Conservation (phyloP, 139 green algal genomes). For the Astrephomene gubernaculifera region DNA sequence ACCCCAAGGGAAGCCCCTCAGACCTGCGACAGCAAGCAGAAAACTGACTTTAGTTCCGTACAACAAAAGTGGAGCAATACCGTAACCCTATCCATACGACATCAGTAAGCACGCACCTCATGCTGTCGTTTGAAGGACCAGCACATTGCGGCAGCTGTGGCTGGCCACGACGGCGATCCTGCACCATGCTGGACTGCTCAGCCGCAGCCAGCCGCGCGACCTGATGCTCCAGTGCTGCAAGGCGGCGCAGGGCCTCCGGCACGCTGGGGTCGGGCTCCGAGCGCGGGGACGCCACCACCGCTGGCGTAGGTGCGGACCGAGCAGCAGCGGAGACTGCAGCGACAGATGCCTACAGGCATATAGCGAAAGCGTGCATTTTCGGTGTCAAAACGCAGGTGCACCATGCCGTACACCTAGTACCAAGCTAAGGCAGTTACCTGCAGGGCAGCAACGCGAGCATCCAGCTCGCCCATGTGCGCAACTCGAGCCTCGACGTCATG, state of each 20-base stretch:
- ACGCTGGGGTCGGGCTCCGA: not conserved
- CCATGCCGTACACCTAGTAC: not conserved
- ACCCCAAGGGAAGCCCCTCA: no score
- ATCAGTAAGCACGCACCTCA: not conserved
- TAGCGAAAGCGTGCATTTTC: not conserved
- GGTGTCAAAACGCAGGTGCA: no score
- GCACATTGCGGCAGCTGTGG: no score
- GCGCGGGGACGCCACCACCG: not conserved
- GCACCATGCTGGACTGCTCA: slow-evolving; percentile 11
- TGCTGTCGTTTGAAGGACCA: not conserved
- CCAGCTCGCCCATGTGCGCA: not conserved
- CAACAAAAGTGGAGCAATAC: no score
- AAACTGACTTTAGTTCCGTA: no score
- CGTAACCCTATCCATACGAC: no score
- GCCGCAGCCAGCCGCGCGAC: slow-evolving; percentile 23
- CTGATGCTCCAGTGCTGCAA: slow-evolving; percentile 22
- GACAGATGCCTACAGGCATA: not conserved
- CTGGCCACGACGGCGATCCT: not conserved
- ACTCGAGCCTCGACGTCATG: not conserved
- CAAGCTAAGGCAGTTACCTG: slow-evolving; percentile 32
- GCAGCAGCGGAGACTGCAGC: not conserved
- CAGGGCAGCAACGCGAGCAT: slow-evolving; percentile 9
- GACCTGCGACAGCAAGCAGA: no score
- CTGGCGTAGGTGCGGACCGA: not conserved
- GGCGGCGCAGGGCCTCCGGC: not conserved